Evolutionary conservation across 768 basidiomycete genomes (phyloP).

Genomic region (Tylopilus rubrobrunneus): DNA sequence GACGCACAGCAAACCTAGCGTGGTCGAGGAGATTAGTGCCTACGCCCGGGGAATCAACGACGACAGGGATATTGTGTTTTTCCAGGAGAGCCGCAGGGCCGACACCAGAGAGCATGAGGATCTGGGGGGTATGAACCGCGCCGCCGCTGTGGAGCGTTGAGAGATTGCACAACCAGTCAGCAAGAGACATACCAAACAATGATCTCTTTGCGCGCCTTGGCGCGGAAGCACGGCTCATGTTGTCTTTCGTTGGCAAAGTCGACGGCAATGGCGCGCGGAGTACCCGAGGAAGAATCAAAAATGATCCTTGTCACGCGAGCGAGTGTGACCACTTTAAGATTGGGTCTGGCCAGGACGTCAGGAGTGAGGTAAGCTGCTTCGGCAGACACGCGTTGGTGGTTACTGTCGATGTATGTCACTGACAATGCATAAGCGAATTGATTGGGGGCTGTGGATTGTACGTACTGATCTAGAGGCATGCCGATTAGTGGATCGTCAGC

Average conservation of each 20-base stretch:
- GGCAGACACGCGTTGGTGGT: slow-evolving; percentile 53
- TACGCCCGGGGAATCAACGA: slow-evolving; percentile 67
- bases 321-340: slow-evolving; percentile 56
- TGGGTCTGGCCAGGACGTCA: slow-evolving; percentile 59
- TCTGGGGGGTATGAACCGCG: slow-evolving; percentile 61
- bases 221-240: slow-evolving; percentile 35
- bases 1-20: slow-evolving; percentile 46
- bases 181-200: slow-evolving; percentile 48
- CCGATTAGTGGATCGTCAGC: neutral
- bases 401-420: slow-evolving; percentile 67
- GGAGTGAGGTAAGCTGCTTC: slow-evolving; percentile 66
- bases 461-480: slow-evolving; percentile 41
- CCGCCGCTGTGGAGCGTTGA: slow-evolving; percentile 42
- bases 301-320: slow-evolving; percentile 57
- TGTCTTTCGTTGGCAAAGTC: slow-evolving; percentile 45
- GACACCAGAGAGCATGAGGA: slow-evolving; percentile 72
- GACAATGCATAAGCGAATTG: slow-evolving; percentile 3
- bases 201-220: slow-evolving; percentile 53
- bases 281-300: slow-evolving; percentile 41
- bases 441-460: neutral
- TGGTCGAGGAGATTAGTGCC: slow-evolving; percentile 76
- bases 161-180: neutral
- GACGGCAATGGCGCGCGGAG: slow-evolving; percentile 54
- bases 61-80: slow-evolving; percentile 48
- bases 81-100: slow-evolving; percentile 61